phyloP scores from a whole-genome alignment of 768 basidiomycete species.

The Lentinus tigrinus region DNA sequence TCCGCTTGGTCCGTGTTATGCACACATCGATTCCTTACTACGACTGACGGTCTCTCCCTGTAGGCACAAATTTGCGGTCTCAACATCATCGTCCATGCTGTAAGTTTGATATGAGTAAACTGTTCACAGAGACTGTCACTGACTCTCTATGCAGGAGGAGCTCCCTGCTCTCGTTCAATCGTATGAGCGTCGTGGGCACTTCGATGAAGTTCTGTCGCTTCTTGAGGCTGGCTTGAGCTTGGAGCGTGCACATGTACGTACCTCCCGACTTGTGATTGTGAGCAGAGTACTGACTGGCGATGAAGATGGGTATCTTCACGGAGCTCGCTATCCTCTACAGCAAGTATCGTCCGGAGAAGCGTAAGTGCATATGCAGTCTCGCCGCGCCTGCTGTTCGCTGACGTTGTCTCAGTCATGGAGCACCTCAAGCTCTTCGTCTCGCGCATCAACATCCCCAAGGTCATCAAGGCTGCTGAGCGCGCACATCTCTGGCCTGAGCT shows the following conservation, averaged over 20 bases:
- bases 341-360: conserved; percentile 92
- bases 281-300: conserved; percentile 5
- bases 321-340: conserved; percentile 89
- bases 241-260: conserved; percentile 85
- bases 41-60: conserved; percentile 4
- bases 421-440: conserved; percentile 95
- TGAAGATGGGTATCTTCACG: conserved; percentile 94
- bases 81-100: conserved; percentile 92
- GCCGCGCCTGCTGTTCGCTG: neutral
- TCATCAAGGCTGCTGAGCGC: conserved; percentile 93
- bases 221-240: conserved; percentile 95
- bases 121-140: neutral
- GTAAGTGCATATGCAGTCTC: conserved; percentile 45
- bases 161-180: conserved; percentile 68
- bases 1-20: conserved; percentile 65
- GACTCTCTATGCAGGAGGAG: conserved; percentile 57
- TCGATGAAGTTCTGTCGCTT: conserved; percentile 88
- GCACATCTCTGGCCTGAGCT: conserved; percentile 98
- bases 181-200: conserved; percentile 90
- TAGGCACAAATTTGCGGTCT: conserved; percentile 98
- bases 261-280: neutral
- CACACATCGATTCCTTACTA: neutral
- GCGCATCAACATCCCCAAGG: conserved; percentile 98
- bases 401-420: conserved; percentile 77
- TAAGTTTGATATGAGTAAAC: conserved; percentile 20